These are phyloP conservation scores for Pharnaceum exiguum DNA, from an alignment of 148 eudicot species.

Conservation along the genomic window DNA sequence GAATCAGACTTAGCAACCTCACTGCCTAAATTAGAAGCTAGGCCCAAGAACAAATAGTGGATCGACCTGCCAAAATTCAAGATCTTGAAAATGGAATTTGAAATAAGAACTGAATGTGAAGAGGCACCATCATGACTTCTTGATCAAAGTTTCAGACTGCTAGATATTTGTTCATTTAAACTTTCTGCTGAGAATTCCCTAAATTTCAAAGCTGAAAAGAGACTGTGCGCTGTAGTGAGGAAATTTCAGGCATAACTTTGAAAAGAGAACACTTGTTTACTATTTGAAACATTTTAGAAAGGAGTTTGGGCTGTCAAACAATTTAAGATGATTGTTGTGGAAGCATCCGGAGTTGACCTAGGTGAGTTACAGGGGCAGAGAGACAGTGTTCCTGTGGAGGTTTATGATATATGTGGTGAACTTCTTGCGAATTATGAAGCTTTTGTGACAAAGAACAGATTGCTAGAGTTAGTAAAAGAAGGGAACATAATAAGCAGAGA, in stretches of 20 bases:
- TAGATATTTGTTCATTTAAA: constrained; percentile 69
- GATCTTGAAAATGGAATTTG: constrained; percentile 59
- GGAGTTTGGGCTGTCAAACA: constrained; percentile 87
- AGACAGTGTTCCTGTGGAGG: constrained; percentile 86
- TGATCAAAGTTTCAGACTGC: constrained; percentile 64
- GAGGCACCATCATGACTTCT: constrained; percentile 56
- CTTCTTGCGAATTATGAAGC: constrained; percentile 55
- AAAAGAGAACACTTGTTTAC: constrained; percentile 81
- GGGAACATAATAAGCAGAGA: constrained; percentile 73
- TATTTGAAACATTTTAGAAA: constrained; percentile 86
- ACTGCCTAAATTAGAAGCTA: constrained; percentile 34
- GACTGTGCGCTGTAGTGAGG: constrained; percentile 85
- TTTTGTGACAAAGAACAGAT: constrained; percentile 34
- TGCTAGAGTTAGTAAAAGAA: constrained; percentile 60
- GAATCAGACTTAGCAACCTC: constrained; percentile 45
- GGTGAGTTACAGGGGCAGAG: constrained; percentile 81
- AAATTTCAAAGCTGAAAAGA: constrained; percentile 70
- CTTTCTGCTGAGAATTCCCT: constrained; percentile 38
- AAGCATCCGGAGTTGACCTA: constrained; percentile 92
- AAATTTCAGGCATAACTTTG: constrained; percentile 77
- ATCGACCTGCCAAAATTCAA: constrained; percentile 88
- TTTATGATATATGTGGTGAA: constrained; percentile 58
- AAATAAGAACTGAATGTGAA: constrained; percentile 68
- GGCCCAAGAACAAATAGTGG: constrained; percentile 55
- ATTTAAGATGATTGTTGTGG: constrained; percentile 65